A percentile compares a stretch with the other conserved stretches of the same genome.
phyloP scores from a whole-genome alignment of 2,329 filamentous ascomycete species.

The Hymenoscyphus scutula region DNA sequence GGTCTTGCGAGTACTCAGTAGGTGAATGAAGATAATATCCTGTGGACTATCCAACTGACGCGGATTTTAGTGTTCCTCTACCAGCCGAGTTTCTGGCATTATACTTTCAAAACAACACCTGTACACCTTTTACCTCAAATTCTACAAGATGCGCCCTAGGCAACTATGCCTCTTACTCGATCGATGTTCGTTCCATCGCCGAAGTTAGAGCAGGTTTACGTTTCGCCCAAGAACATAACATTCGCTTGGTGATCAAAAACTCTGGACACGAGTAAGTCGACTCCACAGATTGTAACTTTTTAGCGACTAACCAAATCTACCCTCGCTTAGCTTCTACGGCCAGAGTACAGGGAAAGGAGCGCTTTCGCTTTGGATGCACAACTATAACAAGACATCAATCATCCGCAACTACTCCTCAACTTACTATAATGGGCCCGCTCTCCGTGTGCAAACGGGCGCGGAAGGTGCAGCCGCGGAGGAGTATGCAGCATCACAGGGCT shows the following conservation, averaged over 20 bases:
- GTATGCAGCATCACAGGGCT: neutral
- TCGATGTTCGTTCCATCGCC: conserved; percentile 19
- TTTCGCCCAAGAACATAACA: conserved; percentile 35
- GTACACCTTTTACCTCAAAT: conserved; percentile 19
- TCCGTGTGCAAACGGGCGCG: neutral
- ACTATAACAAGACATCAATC: conserved; percentile 42
- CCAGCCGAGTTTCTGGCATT: conserved; percentile 34
- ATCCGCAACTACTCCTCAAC: conserved; percentile 32
- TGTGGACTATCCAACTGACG: neutral
- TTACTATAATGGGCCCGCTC: neutral
- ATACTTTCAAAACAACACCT: conserved; percentile 3
- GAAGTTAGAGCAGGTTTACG: conserved; percentile 22
- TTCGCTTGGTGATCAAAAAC: conserved; percentile 40
- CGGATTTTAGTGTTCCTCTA: neutral
- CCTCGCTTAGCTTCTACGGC: conserved; percentile 43
- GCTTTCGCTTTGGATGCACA: conserved; percentile 47
- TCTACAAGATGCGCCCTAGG: conserved; percentile 27
- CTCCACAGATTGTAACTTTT: neutral
- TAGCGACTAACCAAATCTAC: neutral
- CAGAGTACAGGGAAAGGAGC: conserved; percentile 45
- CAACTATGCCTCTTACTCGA: conserved; percentile 12
- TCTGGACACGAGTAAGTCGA: conserved; percentile 43
- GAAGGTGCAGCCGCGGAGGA: neutral
- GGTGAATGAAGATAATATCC: neutral
- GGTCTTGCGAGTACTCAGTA: neutral